Conservation (phyloP, 768 basidiomycete species). For the Leccinellum luteum region DNA sequence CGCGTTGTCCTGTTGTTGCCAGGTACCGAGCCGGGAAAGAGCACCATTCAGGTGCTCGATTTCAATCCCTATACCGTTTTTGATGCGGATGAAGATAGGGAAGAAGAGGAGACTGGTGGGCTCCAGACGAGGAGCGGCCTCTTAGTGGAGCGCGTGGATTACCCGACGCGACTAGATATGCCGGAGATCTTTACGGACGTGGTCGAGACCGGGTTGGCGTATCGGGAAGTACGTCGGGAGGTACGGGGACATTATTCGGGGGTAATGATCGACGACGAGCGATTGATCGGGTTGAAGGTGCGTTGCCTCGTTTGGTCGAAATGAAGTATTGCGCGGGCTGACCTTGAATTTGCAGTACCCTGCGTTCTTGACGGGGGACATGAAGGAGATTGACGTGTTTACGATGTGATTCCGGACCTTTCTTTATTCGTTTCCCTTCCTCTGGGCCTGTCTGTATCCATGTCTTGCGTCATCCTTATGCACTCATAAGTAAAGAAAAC, state of each 20-base stretch:
- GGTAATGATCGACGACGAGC: slow-evolving; percentile 43
- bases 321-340: neutral
- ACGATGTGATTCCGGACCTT: slow-evolving; percentile 21
- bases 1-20: slow-evolving; percentile 33
- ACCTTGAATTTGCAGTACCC: slow-evolving; percentile 14
- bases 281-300: slow-evolving; percentile 41
- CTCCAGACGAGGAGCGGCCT: neutral
- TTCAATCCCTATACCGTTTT: slow-evolving; percentile 26
- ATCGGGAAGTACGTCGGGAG: slow-evolving; percentile 25
- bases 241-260: slow-evolving; percentile 33
- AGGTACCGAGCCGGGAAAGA: slow-evolving; percentile 3
- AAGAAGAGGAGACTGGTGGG: neutral
- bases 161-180: slow-evolving; percentile 8
- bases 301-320: neutral
- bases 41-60: slow-evolving; percentile 26
- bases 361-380: slow-evolving; percentile 30
- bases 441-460: neutral
- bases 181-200: slow-evolving; percentile 22
- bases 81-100: neutral
- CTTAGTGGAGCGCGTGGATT: slow-evolving; percentile 3
- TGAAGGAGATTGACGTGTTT: slow-evolving; percentile 35
- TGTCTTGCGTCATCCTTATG: neutral
- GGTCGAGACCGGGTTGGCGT: slow-evolving; percentile 33
- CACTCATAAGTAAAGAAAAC: neutral
- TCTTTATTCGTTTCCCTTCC: too few relatives aligned